phyloP scores from a whole-genome alignment of 495 filamentous ascomycete genomes.

The Cenococcum geophilum region DNA sequence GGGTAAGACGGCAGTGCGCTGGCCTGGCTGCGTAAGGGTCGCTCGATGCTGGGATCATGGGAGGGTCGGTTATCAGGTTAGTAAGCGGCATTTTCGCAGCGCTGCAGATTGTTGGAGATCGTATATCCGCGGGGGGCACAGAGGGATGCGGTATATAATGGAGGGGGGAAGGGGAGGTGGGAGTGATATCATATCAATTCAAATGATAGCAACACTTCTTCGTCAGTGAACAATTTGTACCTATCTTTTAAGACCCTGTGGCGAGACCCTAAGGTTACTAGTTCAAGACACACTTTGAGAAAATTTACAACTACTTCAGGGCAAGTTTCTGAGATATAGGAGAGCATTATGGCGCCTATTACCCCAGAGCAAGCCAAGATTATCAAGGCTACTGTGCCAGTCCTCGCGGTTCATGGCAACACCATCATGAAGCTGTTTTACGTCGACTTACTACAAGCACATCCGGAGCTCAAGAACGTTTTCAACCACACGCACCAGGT shows the following conservation, averaged over 20 bases:
- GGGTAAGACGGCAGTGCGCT: background rate
- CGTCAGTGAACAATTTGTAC: background rate
- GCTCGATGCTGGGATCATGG: background rate
- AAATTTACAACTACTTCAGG: background rate
- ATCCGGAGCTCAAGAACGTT: conserved; percentile 56
- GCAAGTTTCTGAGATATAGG: too few relatives aligned
- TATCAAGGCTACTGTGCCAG: conserved; percentile 56
- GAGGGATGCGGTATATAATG: background rate
- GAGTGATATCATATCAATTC: background rate
- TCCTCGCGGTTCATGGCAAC: conserved; percentile 59
- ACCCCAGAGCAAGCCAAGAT: conserved; percentile 39
- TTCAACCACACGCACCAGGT: conserved; percentile 63
- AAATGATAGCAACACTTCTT: background rate
- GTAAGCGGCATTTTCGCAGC: background rate
- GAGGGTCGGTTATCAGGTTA: background rate
- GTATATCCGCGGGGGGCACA: background rate
- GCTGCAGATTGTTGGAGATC: background rate
- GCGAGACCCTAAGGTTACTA: background rate
- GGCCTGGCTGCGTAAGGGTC: background rate
- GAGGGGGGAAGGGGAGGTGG: background rate
- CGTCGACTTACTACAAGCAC: conserved; percentile 54
- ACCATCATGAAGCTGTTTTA: conserved; percentile 66
- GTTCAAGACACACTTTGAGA: background rate
- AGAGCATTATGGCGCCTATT: conserved; percentile 24
- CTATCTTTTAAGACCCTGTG: too few relatives aligned